Evolutionary conservation across 2,329 filamentous ascomycete species (phyloP).

Genomic region (Ophiostoma sp.): DNA sequence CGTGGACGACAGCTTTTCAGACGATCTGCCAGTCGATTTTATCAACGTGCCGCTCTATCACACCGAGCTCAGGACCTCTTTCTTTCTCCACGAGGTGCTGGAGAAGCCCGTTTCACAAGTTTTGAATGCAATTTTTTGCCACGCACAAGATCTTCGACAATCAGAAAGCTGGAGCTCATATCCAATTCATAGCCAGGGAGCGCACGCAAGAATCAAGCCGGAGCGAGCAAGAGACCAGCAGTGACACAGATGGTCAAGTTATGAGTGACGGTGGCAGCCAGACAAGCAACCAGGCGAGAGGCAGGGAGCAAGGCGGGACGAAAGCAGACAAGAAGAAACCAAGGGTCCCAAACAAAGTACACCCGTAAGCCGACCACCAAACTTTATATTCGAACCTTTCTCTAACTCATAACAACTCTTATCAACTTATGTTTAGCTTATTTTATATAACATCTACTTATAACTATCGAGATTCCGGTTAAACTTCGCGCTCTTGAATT

Average conservation of each 20-base stretch:
- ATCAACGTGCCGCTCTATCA: background rate
- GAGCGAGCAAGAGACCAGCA: background rate
- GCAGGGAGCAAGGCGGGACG: no score
- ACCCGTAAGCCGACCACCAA: no score
- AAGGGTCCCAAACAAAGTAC: no score
- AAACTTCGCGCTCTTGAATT: conserved; percentile 1
- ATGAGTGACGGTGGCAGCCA: background rate
- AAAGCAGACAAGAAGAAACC: no score
- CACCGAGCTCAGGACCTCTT: background rate
- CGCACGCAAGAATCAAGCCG: background rate
- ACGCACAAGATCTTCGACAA: background rate
- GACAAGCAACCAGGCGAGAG: background rate
- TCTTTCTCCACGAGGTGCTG: background rate
- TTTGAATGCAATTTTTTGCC: background rate
- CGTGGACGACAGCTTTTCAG: background rate
- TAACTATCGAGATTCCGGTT: no score
- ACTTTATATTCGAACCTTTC: no score
- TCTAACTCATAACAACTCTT: no score
- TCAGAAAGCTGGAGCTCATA: background rate
- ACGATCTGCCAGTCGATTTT: background rate
- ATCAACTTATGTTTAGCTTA: no score
- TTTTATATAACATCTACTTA: no score
- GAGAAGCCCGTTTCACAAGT: background rate
- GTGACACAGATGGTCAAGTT: background rate
- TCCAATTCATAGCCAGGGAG: background rate